Conservation (phyloP, 768 basidiomycete genomes). For the Sporobolomyces roseus region DNA sequence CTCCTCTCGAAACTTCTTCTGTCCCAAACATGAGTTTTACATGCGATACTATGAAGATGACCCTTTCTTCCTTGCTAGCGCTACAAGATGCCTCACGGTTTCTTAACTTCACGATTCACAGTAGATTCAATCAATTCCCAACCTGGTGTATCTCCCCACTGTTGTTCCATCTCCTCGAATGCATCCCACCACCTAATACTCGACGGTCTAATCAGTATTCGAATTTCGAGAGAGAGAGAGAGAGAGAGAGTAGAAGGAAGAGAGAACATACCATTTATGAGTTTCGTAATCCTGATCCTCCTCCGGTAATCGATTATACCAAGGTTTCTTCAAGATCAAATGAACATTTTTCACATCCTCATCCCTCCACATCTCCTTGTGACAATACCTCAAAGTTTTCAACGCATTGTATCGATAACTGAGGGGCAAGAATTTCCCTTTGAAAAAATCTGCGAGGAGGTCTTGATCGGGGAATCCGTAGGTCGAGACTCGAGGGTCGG, state of each 20-base stretch:
- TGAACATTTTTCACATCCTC: constrained; percentile 80
- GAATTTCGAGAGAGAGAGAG: neutral
- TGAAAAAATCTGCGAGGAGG: constrained; percentile 73
- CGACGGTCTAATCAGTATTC: neutral
- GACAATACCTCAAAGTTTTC: constrained; percentile 68
- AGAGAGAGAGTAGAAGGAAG: neutral
- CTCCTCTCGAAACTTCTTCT: too few relatives aligned
- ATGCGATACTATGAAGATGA: too few relatives aligned
- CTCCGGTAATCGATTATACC: constrained; percentile 59
- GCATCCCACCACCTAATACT: constrained; percentile 38
- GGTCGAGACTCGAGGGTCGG: constrained; percentile 56
- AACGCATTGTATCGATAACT: constrained; percentile 89
- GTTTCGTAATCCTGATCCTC: constrained; percentile 54
- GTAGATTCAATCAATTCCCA: constrained; percentile 32
- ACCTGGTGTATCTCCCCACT: constrained; percentile 13
- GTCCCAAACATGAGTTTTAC: too few relatives aligned
- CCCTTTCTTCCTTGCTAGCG: too few relatives aligned
- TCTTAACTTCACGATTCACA: constrained; percentile 26
- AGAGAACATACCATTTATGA: constrained; percentile 60
- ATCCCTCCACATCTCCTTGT: constrained; percentile 75
- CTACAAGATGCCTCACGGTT: too few relatives aligned
- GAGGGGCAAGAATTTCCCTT: constrained; percentile 67
- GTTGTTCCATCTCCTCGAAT: constrained; percentile 25
- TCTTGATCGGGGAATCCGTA: constrained; percentile 91
- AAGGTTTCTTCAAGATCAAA: constrained; percentile 82